phyloP scores from a whole-genome alignment of 768 basidiomycete species.

The Tulasnella calospora region DNA sequence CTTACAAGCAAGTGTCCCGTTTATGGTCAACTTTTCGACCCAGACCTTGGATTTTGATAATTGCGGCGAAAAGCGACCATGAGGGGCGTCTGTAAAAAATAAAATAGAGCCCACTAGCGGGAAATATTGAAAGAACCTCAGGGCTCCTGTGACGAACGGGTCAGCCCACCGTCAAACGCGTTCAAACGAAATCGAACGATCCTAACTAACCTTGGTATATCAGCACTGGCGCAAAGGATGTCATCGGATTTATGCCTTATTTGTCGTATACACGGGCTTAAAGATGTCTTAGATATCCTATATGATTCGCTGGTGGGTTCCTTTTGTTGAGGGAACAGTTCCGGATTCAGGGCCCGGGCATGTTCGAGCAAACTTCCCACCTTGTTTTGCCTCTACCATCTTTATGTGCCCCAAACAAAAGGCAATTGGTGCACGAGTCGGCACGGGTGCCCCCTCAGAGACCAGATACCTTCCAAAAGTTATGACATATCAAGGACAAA shows the following conservation, averaged over 20 bases:
- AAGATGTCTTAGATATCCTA: background rate
- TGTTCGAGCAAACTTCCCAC: too few relatives aligned
- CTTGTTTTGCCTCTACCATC: too few relatives aligned
- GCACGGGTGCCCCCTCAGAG: background rate
- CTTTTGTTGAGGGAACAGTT: too few relatives aligned
- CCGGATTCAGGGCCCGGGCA: too few relatives aligned
- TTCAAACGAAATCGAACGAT: background rate
- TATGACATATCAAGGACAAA: background rate
- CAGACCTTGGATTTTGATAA: constrained; percentile 5
- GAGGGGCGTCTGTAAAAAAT: constrained; percentile 2
- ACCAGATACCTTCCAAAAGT: background rate
- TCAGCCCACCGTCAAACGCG: background rate
- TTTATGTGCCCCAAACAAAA: too few relatives aligned
- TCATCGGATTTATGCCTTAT: background rate
- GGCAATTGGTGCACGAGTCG: background rate
- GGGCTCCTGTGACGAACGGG: background rate
- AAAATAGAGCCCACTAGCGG: background rate
- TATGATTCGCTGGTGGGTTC: background rate
- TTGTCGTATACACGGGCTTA: background rate
- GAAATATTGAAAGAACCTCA: background rate
- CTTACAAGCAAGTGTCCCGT: background rate
- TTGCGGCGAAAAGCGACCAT: background rate
- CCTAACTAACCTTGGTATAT: background rate
- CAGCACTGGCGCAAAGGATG: background rate
- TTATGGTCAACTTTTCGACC: background rate